phyloP scores from a whole-genome alignment of 371 early-diverging fungal genomes.

The Lichtheimia ramosa region DNA sequence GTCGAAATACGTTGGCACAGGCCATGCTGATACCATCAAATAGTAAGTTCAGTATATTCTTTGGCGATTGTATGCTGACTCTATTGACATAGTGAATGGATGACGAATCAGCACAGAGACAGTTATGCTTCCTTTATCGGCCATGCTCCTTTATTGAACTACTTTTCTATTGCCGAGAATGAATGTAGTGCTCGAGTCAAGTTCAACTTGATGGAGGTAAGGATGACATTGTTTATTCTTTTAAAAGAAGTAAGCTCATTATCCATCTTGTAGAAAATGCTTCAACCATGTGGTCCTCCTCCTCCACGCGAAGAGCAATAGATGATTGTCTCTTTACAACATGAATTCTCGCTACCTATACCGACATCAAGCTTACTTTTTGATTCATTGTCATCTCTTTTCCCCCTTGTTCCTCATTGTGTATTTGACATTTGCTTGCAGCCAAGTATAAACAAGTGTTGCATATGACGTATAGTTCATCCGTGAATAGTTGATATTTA shows the following conservation, averaged over 20 bases:
- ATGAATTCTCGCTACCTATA: too few relatives aligned
- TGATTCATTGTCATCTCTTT: too few relatives aligned
- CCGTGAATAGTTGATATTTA: too few relatives aligned
- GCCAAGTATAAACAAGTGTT: too few relatives aligned
- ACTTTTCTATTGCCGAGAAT: slow-evolving; percentile 85
- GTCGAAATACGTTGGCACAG: slow-evolving; percentile 88
- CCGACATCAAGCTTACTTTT: too few relatives aligned
- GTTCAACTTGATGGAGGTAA: slow-evolving; percentile 73
- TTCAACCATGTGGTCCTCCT: slow-evolving; percentile 77
- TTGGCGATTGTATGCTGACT: background rate
- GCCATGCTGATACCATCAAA: slow-evolving; percentile 91
- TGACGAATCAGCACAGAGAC: slow-evolving; percentile 84
- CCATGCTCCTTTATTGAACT: slow-evolving; percentile 71
- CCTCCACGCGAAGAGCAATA: slow-evolving; percentile 56
- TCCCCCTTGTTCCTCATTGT: too few relatives aligned
- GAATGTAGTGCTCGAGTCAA: slow-evolving; percentile 78
- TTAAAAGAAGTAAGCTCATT: background rate
- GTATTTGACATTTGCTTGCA: too few relatives aligned
- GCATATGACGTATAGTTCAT: too few relatives aligned
- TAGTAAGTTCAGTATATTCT: slow-evolving; percentile 50
- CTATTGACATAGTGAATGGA: slow-evolving; percentile 71
- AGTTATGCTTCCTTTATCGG: slow-evolving; percentile 79
- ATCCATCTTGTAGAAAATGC: slow-evolving; percentile 74
- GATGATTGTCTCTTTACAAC: background rate
- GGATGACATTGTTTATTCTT: background rate